phyloP scores from a whole-genome alignment of 306 rosid species.

The Vigna nakashimae region DNA sequence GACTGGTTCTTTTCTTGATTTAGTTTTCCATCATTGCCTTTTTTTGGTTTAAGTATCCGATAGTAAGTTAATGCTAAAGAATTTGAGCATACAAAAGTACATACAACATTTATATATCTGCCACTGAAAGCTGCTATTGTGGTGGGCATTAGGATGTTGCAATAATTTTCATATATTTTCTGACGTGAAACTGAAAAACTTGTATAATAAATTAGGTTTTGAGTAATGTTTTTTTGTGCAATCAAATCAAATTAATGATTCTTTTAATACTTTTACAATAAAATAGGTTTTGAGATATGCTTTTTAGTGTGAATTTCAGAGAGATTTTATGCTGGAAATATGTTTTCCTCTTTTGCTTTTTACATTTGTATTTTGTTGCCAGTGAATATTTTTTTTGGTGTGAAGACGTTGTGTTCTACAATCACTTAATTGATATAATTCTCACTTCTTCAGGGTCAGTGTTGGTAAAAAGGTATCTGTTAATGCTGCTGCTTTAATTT shows the following conservation, averaged over 20 bases:
- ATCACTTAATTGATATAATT: conserved; percentile 17
- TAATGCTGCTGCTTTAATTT: conserved; percentile 24
- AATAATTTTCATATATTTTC: conserved; percentile 29
- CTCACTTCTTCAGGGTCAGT: conserved; percentile 5
- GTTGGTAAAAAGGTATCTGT: neutral
- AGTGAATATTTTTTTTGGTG: conserved; percentile 9
- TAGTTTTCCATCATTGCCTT: conserved; percentile 8
- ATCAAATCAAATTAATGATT: conserved; percentile 8
- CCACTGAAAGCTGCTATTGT: conserved; percentile 16
- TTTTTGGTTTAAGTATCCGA: conserved; percentile 2
- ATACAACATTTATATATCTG: conserved; percentile 14
- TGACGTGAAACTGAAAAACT: conserved; percentile 32
- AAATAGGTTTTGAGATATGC: conserved; percentile 8
- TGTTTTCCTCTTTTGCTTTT: conserved; percentile 7
- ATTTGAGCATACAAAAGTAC: conserved; percentile 30
- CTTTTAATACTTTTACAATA: conserved; percentile 11
- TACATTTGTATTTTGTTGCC: conserved; percentile 15
- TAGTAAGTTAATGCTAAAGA: conserved; percentile 32
- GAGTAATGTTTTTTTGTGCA: neutral
- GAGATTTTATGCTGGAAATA: neutral
- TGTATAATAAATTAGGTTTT: neutral
- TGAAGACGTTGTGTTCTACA: conserved; percentile 1
- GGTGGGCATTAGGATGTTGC: conserved; percentile 32
- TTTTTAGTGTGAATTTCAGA: conserved; percentile 21
- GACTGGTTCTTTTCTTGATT: conserved; percentile 57